Evolutionary conservation across 306 rosid genomes (phyloP), one percentile per base, ranked within the genome.

Genomic region (Cyamopsis tetragonoloba): DNA sequence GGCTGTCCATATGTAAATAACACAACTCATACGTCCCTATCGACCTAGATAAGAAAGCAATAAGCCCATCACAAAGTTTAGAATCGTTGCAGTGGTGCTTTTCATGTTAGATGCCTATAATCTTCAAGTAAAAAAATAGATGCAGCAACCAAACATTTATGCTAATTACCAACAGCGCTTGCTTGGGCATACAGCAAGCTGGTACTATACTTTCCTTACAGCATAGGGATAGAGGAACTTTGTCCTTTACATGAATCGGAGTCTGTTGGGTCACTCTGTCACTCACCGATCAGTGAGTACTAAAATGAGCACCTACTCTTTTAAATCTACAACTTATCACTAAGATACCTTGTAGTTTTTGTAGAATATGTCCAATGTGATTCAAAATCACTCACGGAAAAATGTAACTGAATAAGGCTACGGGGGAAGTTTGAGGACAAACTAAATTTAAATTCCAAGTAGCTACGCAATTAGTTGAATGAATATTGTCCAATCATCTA

Each of bases 381-480:
- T 10, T 17, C 35, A 30, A 71, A 58, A 32, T 56, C 42, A 28
- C 28, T 22, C 37, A 18, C 28, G 39, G 10, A 30, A 46, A 70
- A 30, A 13, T 20, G 6, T 22, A 47, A 7, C 5, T 4, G 9
- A 11, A 46, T 18, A 34, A 26, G 70, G 2, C 53, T 14, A 22
- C 7, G 7, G 6, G 3, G 31, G 32, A 10, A 48, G 35, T 35
- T 13, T 1, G 23, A 22, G 26, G 20, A 3, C n/a, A 32, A 67
- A 49, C 4, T 0, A 71, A 37, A 37, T 26, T n/a, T n/a, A n/a
- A 72, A 64, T 54, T 41, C 12, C 59, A 64, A 31, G 62, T 63
- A 6, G 18, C 49, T 60, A 24, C 14, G 58, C 72, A 54, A 31
- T 41, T 43, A 51, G 19, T 64, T 53, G 32, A 50, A 50, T 62